Evolutionary conservation across 139 green algal genomes (phyloP).

Genomic region (Auxenochlorella pyrenoidosa): DNA sequence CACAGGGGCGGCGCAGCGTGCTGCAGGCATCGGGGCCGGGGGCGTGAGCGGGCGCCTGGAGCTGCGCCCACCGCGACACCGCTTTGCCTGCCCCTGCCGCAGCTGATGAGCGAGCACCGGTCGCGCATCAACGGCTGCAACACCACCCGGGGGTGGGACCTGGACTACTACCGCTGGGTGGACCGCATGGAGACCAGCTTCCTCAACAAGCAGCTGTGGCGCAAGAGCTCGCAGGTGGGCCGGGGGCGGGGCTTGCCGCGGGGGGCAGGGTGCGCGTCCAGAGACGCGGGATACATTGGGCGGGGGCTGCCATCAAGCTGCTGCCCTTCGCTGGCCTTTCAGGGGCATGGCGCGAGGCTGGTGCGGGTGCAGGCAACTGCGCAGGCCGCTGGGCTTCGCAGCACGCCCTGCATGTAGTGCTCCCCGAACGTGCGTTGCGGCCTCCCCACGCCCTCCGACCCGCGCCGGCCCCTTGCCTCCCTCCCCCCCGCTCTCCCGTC

Average conservation of each 20-base stretch:
- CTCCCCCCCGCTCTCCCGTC: not conserved
- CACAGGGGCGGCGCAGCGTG: too few species aligned
- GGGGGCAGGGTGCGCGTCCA: too few species aligned
- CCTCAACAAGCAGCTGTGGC: not conserved
- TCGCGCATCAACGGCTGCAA: slow-evolving; percentile 26
- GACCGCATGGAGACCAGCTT: slow-evolving; percentile 3
- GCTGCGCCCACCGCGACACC: not conserved
- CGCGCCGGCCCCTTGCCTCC: not conserved
- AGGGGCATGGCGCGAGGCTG: too few species aligned
- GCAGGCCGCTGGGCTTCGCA: too few species aligned
- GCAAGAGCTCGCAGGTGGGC: slow-evolving; percentile 23
- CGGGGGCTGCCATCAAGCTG: too few species aligned
- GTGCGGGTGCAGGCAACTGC: too few species aligned
- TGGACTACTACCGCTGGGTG: slow-evolving; percentile 23
- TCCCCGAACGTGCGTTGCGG: too few species aligned
- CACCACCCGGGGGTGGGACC: slow-evolving; percentile 7
- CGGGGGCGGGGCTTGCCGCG: too few species aligned
- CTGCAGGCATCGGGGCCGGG: too few species aligned
- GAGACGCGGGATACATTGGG: too few species aligned
- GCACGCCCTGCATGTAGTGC: too few species aligned
- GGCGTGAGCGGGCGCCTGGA: not conserved
- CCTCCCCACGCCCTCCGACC: too few species aligned
- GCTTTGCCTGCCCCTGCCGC: not conserved
- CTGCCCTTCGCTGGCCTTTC: not conserved
- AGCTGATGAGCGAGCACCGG: slow-evolving; percentile 35